Percentiles rank a stretch among this genome's conserved stretches.
phyloP scores from a whole-genome alignment of 164 flowering plant genomes.

The Magnolia officinalis region DNA sequence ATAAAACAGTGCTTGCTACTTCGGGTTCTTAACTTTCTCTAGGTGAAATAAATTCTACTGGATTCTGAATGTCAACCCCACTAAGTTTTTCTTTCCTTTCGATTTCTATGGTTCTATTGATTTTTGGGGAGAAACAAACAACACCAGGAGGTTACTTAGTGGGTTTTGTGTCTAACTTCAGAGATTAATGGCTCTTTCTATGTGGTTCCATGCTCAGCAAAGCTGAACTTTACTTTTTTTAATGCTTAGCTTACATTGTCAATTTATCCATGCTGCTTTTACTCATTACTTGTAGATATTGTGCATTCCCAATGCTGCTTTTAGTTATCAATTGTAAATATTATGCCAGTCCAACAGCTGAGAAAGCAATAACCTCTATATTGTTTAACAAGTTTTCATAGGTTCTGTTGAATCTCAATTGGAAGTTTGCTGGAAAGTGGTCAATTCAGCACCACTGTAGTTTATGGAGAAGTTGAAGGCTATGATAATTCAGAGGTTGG shows the following conservation, averaged over 20 bases:
- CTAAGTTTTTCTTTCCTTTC: background rate
- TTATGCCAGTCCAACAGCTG: no score
- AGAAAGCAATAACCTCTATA: no score
- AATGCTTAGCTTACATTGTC: background rate
- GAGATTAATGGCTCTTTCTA: background rate
- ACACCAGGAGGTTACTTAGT: background rate
- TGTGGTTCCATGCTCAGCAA: background rate
- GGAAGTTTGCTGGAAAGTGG: no score
- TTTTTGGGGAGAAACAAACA: no score
- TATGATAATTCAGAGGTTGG: background rate
- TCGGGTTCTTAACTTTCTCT: background rate
- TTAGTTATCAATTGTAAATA: no score
- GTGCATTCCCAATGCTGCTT: background rate
- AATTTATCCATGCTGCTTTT: background rate
- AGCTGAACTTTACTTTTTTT: background rate
- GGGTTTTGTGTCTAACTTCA: background rate
- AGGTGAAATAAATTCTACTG: background rate
- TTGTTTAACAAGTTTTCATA: no score
- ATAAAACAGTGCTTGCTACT: conserved; percentile 16
- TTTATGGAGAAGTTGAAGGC: background rate
- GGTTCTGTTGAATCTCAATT: no score
- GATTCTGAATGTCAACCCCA: background rate
- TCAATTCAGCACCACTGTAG: background rate
- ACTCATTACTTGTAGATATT: background rate
- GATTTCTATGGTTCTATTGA: background rate